phyloP scores from a whole-genome alignment of 179 eudicot species.

The Beta corolliflora region DNA sequence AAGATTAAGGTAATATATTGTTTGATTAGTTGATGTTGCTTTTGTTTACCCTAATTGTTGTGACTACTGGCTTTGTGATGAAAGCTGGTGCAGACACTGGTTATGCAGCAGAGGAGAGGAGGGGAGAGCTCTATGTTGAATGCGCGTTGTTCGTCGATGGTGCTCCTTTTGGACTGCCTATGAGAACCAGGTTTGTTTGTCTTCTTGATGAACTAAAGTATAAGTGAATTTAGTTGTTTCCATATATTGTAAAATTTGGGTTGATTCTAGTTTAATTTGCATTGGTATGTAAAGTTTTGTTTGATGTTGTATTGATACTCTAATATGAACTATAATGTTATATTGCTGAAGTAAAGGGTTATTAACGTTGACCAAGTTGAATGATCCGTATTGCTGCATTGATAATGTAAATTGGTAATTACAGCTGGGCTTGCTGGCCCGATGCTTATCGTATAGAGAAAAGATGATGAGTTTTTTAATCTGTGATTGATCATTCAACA shows the following conservation, averaged over 20 bases:
- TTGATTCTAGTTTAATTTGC: neutral
- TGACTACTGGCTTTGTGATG: slow-evolving; percentile 9
- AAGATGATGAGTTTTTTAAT: neutral
- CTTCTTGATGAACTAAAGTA: neutral
- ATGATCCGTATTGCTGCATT: too few relatives aligned
- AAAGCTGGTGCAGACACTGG: slow-evolving; percentile 61
- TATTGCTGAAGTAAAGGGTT: neutral
- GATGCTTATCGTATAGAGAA: neutral
- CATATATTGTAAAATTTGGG: neutral
- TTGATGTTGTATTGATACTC: neutral
- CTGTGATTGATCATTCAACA: neutral
- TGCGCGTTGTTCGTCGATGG: slow-evolving; percentile 87
- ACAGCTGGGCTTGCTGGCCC: neutral
- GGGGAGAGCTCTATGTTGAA: slow-evolving; percentile 81
- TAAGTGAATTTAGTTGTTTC: neutral
- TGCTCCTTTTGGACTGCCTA: slow-evolving; percentile 93
- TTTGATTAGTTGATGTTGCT: slow-evolving; percentile 5
- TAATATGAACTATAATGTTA: neutral
- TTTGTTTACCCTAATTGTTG: neutral
- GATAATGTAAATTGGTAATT: too few relatives aligned
- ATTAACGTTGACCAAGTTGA: too few relatives aligned
- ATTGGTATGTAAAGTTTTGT: neutral
- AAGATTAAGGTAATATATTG: neutral
- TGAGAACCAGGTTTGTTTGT: slow-evolving; percentile 69
- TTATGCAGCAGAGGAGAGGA: slow-evolving; percentile 61